Evolutionary conservation across 306 rosid species (phyloP), one percentile per base, ranked within the genome.

Genomic region (Rosa chinensis): DNA sequence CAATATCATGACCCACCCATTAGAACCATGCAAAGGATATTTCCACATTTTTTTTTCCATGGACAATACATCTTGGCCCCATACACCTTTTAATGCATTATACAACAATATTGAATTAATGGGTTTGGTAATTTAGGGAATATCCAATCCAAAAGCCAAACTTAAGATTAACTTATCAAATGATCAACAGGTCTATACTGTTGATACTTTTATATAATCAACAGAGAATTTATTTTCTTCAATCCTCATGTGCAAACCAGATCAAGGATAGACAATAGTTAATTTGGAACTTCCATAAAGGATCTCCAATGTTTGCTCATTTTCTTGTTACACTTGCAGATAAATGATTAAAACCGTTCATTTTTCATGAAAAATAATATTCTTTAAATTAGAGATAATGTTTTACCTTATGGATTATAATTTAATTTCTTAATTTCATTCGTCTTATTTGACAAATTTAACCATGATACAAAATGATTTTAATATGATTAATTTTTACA

Each of bases 1-100:
- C 76, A 81, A 77, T 81, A 72, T 61, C 67, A 59, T 78, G 76
- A 59, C 50, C 83, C 55, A 47, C 76, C 73, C 43, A 58, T 58
- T 74, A 73, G 55, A 23, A 64, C 70, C 58, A 70, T 77, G 49
- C 59, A 77, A 72, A 58, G 70, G 74, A 84, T 83, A 70, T 78
- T 80, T 80, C 12, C 44, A 25, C 28, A 25, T 25, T 25, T 25
- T 28, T 28, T 28, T 10, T 52, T 66, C 62, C 39, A 48, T 45
- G 16, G 44, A 48, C 64, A 72, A 44, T 16, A 66, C 75, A 14
- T 52, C 25, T 25, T 72, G 80, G 53, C 39, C 79, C 80, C 75
- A 50, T 62, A 12, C n/a, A 63, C 62, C 48, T 47, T 76, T 76
- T 45, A 35, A 28, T 76, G 72, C 79, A 62, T 74, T 9, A 42